Conservation (phyloP, 371 early-diverging fungal species). For the Mortierella polycephala region DNA sequence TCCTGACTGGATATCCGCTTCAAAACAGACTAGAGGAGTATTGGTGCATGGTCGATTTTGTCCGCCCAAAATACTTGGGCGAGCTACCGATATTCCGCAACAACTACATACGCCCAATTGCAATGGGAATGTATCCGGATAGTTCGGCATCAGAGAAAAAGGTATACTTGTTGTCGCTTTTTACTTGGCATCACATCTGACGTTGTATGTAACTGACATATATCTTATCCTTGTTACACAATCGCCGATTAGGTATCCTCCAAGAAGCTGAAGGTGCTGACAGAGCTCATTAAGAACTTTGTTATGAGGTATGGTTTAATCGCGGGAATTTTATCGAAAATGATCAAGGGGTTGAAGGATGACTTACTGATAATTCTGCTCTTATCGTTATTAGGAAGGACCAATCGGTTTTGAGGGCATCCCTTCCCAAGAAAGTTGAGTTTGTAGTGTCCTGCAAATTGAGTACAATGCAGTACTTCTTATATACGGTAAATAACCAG, state of each 20-base stretch:
- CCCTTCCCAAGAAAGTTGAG: constrained; percentile 78
- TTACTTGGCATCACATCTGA: background rate
- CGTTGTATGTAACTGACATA: background rate
- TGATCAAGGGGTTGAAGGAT: background rate
- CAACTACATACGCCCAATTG: constrained; percentile 74
- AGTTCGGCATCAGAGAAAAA: constrained; percentile 59
- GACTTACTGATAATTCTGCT: constrained; percentile 51
- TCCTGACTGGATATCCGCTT: constrained; percentile 89
- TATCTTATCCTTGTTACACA: background rate
- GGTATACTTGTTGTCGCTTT: background rate
- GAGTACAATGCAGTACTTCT: constrained; percentile 60
- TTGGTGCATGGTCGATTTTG: constrained; percentile 80
- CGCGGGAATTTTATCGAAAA: background rate
- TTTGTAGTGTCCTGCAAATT: constrained; percentile 73
- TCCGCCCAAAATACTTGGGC: constrained; percentile 72
- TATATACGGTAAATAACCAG: constrained; percentile 57
- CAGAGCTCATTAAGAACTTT: constrained; percentile 62
- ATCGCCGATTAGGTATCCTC: constrained; percentile 36
- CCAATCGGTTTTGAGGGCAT: constrained; percentile 57
- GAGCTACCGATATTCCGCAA: constrained; percentile 62
- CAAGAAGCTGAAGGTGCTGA: constrained; percentile 58
- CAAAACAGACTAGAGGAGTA: constrained; percentile 85
- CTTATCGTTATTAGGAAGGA: constrained; percentile 56
- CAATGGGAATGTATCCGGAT: constrained; percentile 71
- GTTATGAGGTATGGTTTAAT: constrained; percentile 53